These are phyloP conservation scores for Capsicum baccatum DNA, from an alignment of 257 asterid species.

Conservation along the genomic window DNA sequence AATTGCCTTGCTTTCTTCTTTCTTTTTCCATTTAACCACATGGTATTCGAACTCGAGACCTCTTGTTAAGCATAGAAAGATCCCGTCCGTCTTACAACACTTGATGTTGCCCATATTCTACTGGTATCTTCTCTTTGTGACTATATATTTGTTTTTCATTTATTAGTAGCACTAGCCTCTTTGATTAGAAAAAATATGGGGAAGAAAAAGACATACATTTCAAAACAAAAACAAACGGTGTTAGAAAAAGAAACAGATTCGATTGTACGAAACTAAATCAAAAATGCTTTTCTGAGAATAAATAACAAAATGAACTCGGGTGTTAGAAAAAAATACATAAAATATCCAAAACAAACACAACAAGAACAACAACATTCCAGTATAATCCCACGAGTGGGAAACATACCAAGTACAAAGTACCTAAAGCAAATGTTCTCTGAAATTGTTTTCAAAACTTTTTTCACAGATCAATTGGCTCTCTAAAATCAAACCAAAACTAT, in stretches of 20 bases:
- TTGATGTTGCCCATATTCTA: neutral
- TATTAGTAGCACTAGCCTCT: neutral
- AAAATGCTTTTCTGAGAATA: neutral
- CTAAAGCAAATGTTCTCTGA: neutral
- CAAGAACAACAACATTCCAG: neutral
- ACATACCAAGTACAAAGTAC: neutral
- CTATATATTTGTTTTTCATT: neutral
- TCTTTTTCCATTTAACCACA: no score
- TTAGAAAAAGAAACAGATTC: neutral
- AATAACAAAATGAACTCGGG: neutral
- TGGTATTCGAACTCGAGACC: neutral
- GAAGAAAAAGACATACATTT: neutral
- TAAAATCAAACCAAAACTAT: neutral
- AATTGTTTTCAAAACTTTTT: neutral
- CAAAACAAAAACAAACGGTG: neutral
- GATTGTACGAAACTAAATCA: neutral
- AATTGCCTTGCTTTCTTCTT: no score
- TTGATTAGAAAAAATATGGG: neutral
- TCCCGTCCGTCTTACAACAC: neutral
- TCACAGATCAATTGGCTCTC: no score
- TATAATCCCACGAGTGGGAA: no score
- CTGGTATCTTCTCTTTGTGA: neutral
- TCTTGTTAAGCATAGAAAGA: neutral
- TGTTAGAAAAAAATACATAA: no score
- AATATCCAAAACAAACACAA: no score